Conservation (phyloP, 768 basidiomycete species). For the Leucosporidium scottii region DNA sequence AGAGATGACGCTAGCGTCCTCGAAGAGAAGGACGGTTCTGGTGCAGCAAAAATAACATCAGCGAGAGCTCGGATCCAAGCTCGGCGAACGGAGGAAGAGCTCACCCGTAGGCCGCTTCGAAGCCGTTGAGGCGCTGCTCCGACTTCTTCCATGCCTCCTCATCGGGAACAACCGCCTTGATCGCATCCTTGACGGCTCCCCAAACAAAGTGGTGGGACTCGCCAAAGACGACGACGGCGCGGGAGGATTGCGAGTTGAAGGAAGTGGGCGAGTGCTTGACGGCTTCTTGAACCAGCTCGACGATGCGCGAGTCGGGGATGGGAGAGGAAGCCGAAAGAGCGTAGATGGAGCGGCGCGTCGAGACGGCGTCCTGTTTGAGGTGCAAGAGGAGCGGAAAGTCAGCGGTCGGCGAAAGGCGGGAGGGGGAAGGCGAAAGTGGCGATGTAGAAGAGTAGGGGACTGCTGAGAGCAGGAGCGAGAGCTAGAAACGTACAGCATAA, state of each 20-base stretch:
- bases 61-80: no score
- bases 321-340: constrained; percentile 12
- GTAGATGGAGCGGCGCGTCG: constrained; percentile 42
- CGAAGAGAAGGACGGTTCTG: constrained; percentile 43
- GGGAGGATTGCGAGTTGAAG: constrained; percentile 43
- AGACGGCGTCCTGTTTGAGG: constrained; percentile 40
- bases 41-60: no score
- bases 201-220: constrained; percentile 15
- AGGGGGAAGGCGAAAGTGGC: not conserved
- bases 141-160: constrained; percentile 21
- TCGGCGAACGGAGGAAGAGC: not conserved
- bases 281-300: constrained; percentile 40
- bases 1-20: constrained; percentile 37
- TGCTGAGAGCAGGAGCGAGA: not conserved
- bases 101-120: constrained; percentile 39
- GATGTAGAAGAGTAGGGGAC: no score
- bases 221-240: constrained; percentile 35
- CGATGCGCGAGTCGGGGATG: constrained; percentile 39
- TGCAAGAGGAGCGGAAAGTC: not conserved
- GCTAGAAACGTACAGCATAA: no score
- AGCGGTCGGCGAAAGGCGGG: not conserved
- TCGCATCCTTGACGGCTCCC: constrained; percentile 1
- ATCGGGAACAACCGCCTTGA: constrained; percentile 29
- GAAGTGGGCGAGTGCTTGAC: constrained; percentile 42
- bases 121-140: constrained; percentile 36